A percentile compares a stretch with the other conserved stretches of the same genome.
phyloP scores from a whole-genome alignment of 257 asterid species.

The Solanum pennellii region DNA sequence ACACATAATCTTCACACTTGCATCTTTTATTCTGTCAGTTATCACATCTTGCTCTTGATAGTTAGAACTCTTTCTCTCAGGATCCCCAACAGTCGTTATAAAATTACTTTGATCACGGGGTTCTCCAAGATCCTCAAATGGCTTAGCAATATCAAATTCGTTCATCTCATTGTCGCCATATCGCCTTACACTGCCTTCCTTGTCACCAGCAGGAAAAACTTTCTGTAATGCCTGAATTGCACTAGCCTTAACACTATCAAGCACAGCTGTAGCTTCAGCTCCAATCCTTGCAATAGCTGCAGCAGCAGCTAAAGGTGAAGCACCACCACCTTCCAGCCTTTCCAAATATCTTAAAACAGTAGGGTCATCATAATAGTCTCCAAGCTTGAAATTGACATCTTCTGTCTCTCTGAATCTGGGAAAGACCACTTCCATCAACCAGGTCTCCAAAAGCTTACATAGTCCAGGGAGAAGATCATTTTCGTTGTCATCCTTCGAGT shows the following conservation, averaged over 20 bases:
- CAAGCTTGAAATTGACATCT: conserved; percentile 60
- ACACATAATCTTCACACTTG: conserved; percentile 66
- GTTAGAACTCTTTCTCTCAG: conserved; percentile 21
- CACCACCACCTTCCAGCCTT: conserved; percentile 73
- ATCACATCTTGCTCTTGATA: conserved; percentile 51
- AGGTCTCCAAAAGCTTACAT: conserved; percentile 86
- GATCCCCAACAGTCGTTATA: conserved; percentile 5
- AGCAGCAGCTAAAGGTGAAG: conserved; percentile 96
- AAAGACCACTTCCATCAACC: conserved; percentile 97
- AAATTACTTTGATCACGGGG: conserved; percentile 24
- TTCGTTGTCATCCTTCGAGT: conserved; percentile 67
- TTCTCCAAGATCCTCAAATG: conserved; percentile 19
- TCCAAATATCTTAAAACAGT: conserved; percentile 89
- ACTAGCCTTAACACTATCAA: conserved; percentile 71
- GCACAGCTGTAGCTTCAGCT: conserved; percentile 94
- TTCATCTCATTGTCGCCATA: conserved; percentile 9
- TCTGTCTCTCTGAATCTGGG: conserved; percentile 90
- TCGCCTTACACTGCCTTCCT: conserved; percentile 31
- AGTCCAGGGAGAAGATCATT: conserved; percentile 86
- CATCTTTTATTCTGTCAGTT: conserved; percentile 52
- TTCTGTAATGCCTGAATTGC: conserved; percentile 82
- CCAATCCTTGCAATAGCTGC: conserved; percentile 96
- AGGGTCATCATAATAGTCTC: conserved; percentile 94
- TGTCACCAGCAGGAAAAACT: conserved; percentile 63
- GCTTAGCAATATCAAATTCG: background rate